Base-by-base conservation (phyloP, 2,329 filamentous ascomycete genomes). In the Chalara sp. region DNA sequence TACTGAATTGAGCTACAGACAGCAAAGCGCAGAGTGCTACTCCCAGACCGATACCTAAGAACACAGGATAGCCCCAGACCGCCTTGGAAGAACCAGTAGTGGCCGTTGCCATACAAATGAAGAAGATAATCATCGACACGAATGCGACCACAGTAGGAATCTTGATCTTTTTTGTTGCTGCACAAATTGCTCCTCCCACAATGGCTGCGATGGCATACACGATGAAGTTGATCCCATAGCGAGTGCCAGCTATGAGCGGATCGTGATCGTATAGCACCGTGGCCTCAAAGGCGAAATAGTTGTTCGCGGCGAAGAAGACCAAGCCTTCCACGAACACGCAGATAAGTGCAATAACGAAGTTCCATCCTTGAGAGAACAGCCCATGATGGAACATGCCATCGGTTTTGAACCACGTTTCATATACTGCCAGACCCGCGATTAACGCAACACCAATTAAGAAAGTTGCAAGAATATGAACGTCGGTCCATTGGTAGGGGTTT, bases 371-470 rank as follows among this genome's bases (percentile, higher is more conserved):
- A 1, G 35, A 51, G 58, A 71, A 72, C 1, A 72, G 63, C 1
- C 62, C 65, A 51, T 72, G 68, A 51, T 72, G 68, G 51, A 72
- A 69, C 65, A 72, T 65, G 40, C 69, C 69, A 48, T 71, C 68
- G 37, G 58, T 65, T 55, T 67, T 70, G 53, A 64, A 59, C 41
- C 50, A 60, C 0, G 55, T 60, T 56, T 70, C 69, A 54, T 71
- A 72, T 13, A 63, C 55, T n/a, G 61, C 53, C 6, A 70, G 58
- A 5, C 32, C 56, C 6, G 52, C 32, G 5, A 48, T 42, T 3
- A 58, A 35, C 59, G 55, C 56, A 1, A 69, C 45, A 6, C 69
- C 67, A 21, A 69, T 53, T 31, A 64, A 57, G 53, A 72, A 72
- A 4, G 68, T 64, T 0, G 63, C 68, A 1, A 62, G 60, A 2